Evolutionary conservation across 1,139 yeast species (phyloP), one percentile per base, ranked within the genome.

Genomic region (Debaryomyces robertsiae): DNA sequence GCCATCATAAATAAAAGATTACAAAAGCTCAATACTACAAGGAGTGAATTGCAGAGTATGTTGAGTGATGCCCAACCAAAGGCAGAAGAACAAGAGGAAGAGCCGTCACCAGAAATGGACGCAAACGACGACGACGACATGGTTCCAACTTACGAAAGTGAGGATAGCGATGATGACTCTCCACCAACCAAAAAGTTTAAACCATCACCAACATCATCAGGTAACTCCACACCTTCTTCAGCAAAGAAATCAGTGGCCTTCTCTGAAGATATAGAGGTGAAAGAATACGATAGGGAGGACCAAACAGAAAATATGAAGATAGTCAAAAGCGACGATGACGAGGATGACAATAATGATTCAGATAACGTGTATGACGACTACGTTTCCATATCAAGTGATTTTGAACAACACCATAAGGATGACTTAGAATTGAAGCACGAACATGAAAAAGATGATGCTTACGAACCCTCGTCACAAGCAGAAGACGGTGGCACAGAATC

Each of bases 11-110:
- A 65, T n/a, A 61, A 62, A 9, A 75, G 75, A 48, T 54, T 67
- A 19, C 47, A 44, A 6, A 61, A 63, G 30, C 67, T 75, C 23
- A 49, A 54, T 14, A 61, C 65, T 29, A 75, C 81, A 1, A 65
- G 75, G 44, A 52, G 54, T 4, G 83, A 79, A 47, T 63, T 80
- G 25, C 64, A 65, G 37, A 69, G 67, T 24, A 69, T 78, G 65
- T 52, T 75, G 6, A 63, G 61, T 4, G 69, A 57, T 14, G 64
- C 52, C 2, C 45, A 43, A 4, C 18, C 35, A 14, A 36, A 30
- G 5, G 19, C 38, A 2, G 33, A 27, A 2, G 32, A 30, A 10
- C 22, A 17, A n/a, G 46, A 40, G 6, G 60, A 59, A 27, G 61
- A 55, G 14, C 54, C 55, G 3, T 50, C 61, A 1, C 60, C 61